These are phyloP conservation scores for Aspergillus puulaauensis DNA, from an alignment of 2,329 filamentous ascomycete species.

Conservation along the genomic window DNA sequence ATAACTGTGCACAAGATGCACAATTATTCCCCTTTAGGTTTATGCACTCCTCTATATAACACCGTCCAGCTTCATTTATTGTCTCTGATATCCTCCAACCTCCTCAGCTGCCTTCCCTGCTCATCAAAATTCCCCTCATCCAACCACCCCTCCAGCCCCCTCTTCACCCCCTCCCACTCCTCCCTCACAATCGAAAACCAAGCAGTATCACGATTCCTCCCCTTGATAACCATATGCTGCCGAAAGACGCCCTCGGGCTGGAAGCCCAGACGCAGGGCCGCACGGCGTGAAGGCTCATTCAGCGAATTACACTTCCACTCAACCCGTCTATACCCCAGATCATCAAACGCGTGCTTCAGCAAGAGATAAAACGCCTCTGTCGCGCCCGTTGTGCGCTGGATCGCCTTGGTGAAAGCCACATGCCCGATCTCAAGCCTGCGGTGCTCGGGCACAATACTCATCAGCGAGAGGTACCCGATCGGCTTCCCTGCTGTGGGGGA, in stretches of 20 bases:
- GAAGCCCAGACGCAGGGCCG: constrained; percentile 60
- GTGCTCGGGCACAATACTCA: constrained; percentile 51
- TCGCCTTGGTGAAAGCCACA: constrained; percentile 50
- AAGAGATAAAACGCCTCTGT: constrained; percentile 61
- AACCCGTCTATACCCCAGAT: constrained; percentile 55
- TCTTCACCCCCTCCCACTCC: constrained; percentile 60
- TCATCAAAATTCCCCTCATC: constrained; percentile 55
- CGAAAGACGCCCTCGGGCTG: constrained; percentile 60
- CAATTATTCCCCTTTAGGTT: no score
- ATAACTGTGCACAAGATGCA: no score
- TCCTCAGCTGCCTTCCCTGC: constrained; percentile 49
- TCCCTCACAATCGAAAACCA: constrained; percentile 61
- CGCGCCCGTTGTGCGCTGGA: constrained; percentile 56
- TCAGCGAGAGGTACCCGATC: constrained; percentile 43
- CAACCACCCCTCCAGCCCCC: constrained; percentile 57
- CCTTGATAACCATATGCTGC: constrained; percentile 62
- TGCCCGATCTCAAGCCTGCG: constrained; percentile 58
- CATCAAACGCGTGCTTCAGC: constrained; percentile 54
- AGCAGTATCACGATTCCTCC: constrained; percentile 57
- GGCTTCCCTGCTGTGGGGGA: constrained; percentile 30
- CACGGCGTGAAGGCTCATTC: constrained; percentile 55
- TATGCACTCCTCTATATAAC: no score
- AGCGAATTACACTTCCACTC: constrained; percentile 65
- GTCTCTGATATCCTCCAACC: neutral
- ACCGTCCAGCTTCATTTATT: no score